Conservation (phyloP, 2,329 filamentous ascomycete genomes). For the Epichloe hybrida region DNA sequence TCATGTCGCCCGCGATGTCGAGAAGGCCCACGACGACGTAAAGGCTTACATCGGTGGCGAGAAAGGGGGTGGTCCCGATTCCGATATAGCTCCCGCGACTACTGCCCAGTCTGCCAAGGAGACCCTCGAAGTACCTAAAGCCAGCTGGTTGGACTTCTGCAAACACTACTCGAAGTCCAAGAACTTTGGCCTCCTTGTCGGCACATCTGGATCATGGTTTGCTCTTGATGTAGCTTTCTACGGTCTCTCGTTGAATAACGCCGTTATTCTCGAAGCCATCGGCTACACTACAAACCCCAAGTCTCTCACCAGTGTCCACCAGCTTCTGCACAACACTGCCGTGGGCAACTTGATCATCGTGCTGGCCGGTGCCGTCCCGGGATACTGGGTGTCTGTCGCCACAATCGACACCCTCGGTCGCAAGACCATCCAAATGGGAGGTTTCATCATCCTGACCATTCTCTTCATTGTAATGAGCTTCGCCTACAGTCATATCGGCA, state of each 20-base stretch:
- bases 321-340: slow-evolving; percentile 59
- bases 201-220: slow-evolving; percentile 80
- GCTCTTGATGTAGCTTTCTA: slow-evolving; percentile 52
- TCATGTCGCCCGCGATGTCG: slow-evolving; percentile 61
- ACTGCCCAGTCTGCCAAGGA: slow-evolving; percentile 39
- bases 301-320: slow-evolving; percentile 42
- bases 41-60: slow-evolving; percentile 60
- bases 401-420: slow-evolving; percentile 62
- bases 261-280: slow-evolving; percentile 56
- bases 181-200: slow-evolving; percentile 58
- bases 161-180: slow-evolving; percentile 57
- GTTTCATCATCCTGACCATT: slow-evolving; percentile 46
- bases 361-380: slow-evolving; percentile 64
- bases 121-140: slow-evolving; percentile 51
- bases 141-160: slow-evolving; percentile 58
- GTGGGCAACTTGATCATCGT: slow-evolving; percentile 69
- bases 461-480: slow-evolving; percentile 52
- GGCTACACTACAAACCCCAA: slow-evolving; percentile 43
- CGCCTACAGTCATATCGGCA: slow-evolving; percentile 39
- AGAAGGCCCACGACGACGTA: slow-evolving; percentile 60
- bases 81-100: slow-evolving; percentile 44
- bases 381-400: slow-evolving; percentile 70
- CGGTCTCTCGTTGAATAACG: slow-evolving; percentile 63
- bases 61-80: slow-evolving; percentile 49
- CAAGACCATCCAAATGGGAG: slow-evolving; percentile 60